phyloP scores from a whole-genome alignment of 108 stramenopile genomes.

The Fragilaria radians region DNA sequence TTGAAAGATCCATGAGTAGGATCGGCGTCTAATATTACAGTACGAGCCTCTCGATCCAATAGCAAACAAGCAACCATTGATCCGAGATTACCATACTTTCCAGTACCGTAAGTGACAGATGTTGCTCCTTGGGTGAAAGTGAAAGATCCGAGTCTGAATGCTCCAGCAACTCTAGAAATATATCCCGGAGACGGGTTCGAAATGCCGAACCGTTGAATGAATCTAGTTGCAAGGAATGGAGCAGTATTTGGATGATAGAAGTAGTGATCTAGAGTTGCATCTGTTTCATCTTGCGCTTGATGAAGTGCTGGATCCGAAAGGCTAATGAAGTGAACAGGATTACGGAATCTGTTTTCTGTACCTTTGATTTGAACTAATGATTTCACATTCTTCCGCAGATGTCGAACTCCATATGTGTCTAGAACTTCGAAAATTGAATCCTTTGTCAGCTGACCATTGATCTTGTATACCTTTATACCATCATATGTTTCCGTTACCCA shows the following conservation, averaged over 20 bases:
- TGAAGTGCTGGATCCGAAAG: constrained; percentile 29
- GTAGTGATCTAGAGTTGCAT: constrained; percentile 50
- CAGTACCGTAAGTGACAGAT: constrained; percentile 26
- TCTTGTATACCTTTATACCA: constrained; percentile 23
- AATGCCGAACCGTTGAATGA: constrained; percentile 59
- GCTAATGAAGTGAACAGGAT: constrained; percentile 50
- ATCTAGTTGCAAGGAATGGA: constrained; percentile 45
- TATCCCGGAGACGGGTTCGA: constrained; percentile 69
- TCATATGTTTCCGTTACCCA: neutral
- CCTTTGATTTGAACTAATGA: constrained; percentile 37
- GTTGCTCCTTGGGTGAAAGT: constrained; percentile 8
- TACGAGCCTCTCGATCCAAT: constrained; percentile 49
- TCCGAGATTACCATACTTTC: constrained; percentile 47
- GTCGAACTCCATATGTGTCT: constrained; percentile 24
- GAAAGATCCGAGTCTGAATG: constrained; percentile 53
- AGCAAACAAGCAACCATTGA: constrained; percentile 48
- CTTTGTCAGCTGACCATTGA: constrained; percentile 8
- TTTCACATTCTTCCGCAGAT: constrained; percentile 36
- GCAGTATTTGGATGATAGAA: constrained; percentile 42
- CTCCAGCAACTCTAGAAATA: constrained; percentile 27
- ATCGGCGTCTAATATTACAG: constrained; percentile 36
- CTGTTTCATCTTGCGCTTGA: constrained; percentile 63
- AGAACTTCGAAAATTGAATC: constrained; percentile 40
- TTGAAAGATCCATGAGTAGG: constrained; percentile 47
- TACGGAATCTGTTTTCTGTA: constrained; percentile 40